phyloP scores from a whole-genome alignment of 2,329 filamentous ascomycete genomes.

The Fusarium camptoceras region DNA sequence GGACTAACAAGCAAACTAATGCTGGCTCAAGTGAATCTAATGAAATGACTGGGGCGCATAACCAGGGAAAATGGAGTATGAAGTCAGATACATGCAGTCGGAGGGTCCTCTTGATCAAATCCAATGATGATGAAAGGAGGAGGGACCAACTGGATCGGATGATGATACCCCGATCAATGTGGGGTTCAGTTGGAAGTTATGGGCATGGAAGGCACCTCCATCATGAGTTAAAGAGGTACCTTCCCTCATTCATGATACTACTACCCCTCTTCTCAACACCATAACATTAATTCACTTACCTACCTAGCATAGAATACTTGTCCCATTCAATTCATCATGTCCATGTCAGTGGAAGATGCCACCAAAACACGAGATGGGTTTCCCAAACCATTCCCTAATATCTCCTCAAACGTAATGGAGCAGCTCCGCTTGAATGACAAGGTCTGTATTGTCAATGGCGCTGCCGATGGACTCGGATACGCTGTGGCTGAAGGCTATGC shows the following conservation, averaged over 20 bases:
- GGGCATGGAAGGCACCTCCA: background rate
- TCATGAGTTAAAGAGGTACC: background rate
- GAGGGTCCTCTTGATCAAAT: background rate
- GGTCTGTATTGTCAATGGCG: constrained; percentile 58
- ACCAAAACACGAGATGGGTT: constrained; percentile 39
- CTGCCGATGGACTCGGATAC: constrained; percentile 59
- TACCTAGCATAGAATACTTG: background rate
- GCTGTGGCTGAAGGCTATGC: constrained; percentile 60
- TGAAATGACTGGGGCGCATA: constrained; percentile 18
- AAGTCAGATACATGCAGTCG: constrained; percentile 2
- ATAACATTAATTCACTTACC: background rate
- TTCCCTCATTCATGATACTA: background rate
- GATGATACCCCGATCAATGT: constrained; percentile 18
- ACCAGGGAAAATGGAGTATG: constrained; percentile 1
- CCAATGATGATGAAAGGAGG: background rate
- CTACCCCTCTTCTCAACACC: constrained; percentile 19
- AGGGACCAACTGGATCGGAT: constrained; percentile 6
- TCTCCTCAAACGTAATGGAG: constrained; percentile 55
- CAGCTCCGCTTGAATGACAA: constrained; percentile 58
- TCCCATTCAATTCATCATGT: constrained; percentile 35
- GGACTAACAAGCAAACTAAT: background rate
- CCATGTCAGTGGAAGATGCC: constrained; percentile 45
- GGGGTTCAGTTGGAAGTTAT: constrained; percentile 6
- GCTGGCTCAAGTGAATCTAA: background rate
- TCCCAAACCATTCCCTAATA: constrained; percentile 43